Evolutionary conservation across 345 rosid species (phyloP), one percentile per base, ranked within the genome.

Genomic region (Nasturtium officinale): DNA sequence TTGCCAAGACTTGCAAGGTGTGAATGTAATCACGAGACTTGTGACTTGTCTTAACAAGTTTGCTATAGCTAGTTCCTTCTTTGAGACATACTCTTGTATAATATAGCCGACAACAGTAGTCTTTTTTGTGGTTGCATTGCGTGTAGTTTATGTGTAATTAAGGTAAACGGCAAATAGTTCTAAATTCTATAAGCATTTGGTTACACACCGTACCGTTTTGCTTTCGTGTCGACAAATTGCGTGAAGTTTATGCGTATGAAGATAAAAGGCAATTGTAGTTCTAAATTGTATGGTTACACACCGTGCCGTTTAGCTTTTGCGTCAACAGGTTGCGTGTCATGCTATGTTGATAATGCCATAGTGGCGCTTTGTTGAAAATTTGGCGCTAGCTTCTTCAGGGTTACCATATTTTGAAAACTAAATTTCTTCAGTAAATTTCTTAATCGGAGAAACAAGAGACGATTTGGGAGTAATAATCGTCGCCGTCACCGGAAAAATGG

Each of bases 1-100:
- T 81, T 42, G 84, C 96, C 50, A 80, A 80, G 68, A 80, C 83
- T 30, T 95, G 97, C 65, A 84, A 67, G n/a, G 96, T 95, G 52
- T 87, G 80, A 62, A 85, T 88, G 56, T 83, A 11, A 66, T 61
- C 32, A 51, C 46, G 21, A 48, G 6, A 20, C 30, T 42, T 26
- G 38, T 40, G 8, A 37, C 50, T 37, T 12, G 66, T 51, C 55
- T 15, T 9, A 20, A 53, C 37, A 64, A 32, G 6, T 73, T 55
- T 43, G 57, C 23, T 43, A 32, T 60, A 68, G 75, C 33, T 61
- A 45, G 69, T 30, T 61, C 46, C 70, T 69, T 69, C 20, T 7
- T 10, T 52, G 37, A 30, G 67, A 52, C 29, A 65, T 61, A 53
- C 29, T 45, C 71, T 63, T 68, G 50, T 28, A 66, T 74, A 65